These are phyloP conservation scores for Dactylellina drechsleri DNA, from an alignment of 2,329 filamentous ascomycete species.

Conservation along the genomic window DNA sequence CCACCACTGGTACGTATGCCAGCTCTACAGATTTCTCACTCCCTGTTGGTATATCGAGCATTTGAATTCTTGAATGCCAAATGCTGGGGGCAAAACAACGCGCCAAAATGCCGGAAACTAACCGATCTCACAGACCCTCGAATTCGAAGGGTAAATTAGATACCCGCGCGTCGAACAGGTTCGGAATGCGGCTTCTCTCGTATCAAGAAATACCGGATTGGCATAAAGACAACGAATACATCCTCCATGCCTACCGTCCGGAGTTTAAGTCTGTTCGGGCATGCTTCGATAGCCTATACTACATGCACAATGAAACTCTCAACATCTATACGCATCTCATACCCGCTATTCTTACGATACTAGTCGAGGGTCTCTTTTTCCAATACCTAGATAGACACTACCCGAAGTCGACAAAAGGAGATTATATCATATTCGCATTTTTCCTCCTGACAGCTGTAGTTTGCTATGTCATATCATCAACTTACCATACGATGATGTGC, in stretches of 20 bases:
- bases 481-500: constrained; percentile 63
- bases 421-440: constrained; percentile 62
- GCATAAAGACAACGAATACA: constrained; percentile 63
- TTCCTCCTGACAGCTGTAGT: constrained; percentile 61
- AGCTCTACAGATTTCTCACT: neutral
- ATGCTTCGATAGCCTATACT: constrained; percentile 63
- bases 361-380: constrained; percentile 59
- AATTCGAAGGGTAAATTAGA: constrained; percentile 5
- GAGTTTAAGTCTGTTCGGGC: constrained; percentile 61
- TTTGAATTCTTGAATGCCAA: neutral
- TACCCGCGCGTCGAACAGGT: constrained; percentile 14
- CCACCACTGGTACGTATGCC: neutral
- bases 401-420: constrained; percentile 60
- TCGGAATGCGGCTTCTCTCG: constrained; percentile 57
- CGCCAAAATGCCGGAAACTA: constrained; percentile 22
- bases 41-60: too few relatives aligned
- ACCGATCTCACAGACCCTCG: constrained; percentile 8
- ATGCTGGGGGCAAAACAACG: constrained; percentile 4
- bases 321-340: constrained; percentile 65
- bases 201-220: constrained; percentile 63
- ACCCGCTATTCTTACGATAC: constrained; percentile 62
- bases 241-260: constrained; percentile 64
- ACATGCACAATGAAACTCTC: constrained; percentile 64
- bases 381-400: constrained; percentile 59
- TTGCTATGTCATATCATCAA: constrained; percentile 62